A percentile compares a stretch with the other conserved stretches of the same genome.
Evolutionary conservation across 2,329 filamentous ascomycete species (phyloP).

Genomic region (Didymosphaeria variabile): DNA sequence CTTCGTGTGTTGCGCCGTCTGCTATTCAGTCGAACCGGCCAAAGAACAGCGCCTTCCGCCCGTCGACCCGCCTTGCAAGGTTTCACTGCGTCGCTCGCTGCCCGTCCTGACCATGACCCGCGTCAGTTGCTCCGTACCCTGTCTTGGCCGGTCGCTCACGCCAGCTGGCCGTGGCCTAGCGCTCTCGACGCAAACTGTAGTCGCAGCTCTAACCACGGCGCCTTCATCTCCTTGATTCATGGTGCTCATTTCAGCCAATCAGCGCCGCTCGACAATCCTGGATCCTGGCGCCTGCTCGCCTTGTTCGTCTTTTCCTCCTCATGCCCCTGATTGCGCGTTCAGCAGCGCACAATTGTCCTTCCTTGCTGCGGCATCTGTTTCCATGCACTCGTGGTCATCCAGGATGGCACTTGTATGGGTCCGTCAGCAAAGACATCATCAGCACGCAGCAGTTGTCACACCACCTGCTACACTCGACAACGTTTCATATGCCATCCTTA

Average conservation of each 20-base stretch:
- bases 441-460: conserved; percentile 4
- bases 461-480: background rate
- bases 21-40: background rate
- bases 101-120: conserved; percentile 7
- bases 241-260: conserved; percentile 32
- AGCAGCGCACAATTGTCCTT: background rate
- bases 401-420: background rate
- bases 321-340: conserved; percentile 12
- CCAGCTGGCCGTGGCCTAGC: conserved; percentile 24
- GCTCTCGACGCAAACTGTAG: conserved; percentile 37
- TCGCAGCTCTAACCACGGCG: conserved; percentile 32
- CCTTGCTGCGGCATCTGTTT: conserved; percentile 7
- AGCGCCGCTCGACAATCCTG: conserved; percentile 14
- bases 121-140: conserved; percentile 19
- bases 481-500: background rate
- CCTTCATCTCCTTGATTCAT: conserved; percentile 50
- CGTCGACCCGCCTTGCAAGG: conserved; percentile 9
- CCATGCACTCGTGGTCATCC: background rate
- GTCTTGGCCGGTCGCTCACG: conserved; percentile 21
- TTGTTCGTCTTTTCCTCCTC: conserved; percentile 12
- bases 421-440: background rate
- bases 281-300: conserved; percentile 1
- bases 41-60: background rate
- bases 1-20: conserved; percentile 9
- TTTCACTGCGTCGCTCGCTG: conserved; percentile 16